Evolutionary conservation across 257 asterid genomes (phyloP).

Genomic region (Salvia splendens): DNA sequence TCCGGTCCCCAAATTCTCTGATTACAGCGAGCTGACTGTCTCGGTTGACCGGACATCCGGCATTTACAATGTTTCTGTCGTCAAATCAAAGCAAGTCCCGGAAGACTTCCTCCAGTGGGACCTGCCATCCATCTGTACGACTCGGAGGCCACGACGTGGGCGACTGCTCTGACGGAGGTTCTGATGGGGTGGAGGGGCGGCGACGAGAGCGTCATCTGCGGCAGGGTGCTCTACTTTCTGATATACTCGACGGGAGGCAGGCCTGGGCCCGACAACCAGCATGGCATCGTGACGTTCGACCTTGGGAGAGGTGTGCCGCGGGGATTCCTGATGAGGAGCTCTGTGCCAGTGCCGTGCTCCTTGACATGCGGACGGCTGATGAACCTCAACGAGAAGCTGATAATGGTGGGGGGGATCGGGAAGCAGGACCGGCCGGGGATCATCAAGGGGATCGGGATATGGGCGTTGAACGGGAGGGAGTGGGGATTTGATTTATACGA

Average conservation of each 20-base stretch:
- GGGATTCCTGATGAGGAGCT: constrained; percentile 56
- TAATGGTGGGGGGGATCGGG: constrained; percentile 95
- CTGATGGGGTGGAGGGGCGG: constrained; percentile 87
- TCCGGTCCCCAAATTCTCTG: constrained; percentile 67
- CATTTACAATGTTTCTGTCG: constrained; percentile 52
- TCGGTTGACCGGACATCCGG: constrained; percentile 47
- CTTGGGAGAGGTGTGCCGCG: constrained; percentile 42
- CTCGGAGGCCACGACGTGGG: constrained; percentile 62
- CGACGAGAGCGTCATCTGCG: constrained; percentile 83
- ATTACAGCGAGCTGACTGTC: constrained; percentile 74
- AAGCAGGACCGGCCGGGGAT: constrained; percentile 74
- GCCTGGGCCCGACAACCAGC: constrained; percentile 51
- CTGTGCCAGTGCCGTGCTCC: constrained; percentile 70
- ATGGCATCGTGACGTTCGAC: constrained; percentile 60
- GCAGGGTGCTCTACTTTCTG: constrained; percentile 73
- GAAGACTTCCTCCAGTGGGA: constrained; percentile 83
- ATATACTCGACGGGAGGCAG: constrained; percentile 69
- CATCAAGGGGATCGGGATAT: constrained; percentile 88
- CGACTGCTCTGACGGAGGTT: constrained; percentile 51
- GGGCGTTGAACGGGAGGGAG: constrained; percentile 65
- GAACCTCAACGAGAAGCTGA: constrained; percentile 66
- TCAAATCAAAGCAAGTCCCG: constrained; percentile 77
- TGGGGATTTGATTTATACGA: constrained; percentile 39
- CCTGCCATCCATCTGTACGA: constrained; percentile 72
- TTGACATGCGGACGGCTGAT: constrained; percentile 90